Base-by-base conservation (phyloP, 179 eudicot genomes). In the Carnegiea gigantea region DNA sequence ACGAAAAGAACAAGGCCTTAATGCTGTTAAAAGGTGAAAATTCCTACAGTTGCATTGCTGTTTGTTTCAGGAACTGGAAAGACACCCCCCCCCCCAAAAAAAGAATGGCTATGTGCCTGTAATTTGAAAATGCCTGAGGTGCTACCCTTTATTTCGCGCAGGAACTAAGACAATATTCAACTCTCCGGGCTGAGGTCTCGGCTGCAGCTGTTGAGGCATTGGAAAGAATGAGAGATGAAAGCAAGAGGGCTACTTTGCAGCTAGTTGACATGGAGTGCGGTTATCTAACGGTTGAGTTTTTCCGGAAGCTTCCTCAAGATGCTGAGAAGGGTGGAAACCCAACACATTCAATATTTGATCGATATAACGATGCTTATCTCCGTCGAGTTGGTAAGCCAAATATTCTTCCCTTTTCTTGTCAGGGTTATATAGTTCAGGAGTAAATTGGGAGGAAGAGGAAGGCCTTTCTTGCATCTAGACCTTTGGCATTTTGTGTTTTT, bases 281-380 rank as follows among this genome's bases (percentile, higher is more conserved):
- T 83, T 94, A 94, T 77, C 79, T 94, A 77, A 92, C 98, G 7
- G 97, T 94, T 54, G 98, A 94, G 46, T 94, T 94, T 84, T 94
- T 94, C 81, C 85, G 98, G 76, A 94, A 94, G 91, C 98, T 94
- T 81, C 98, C 97, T 68, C 97, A 92, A 82, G 98, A 94, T 85
- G 89, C 89, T 51, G 98, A 94, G 89, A 94, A 94, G 92, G 98
- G 98, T 48, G 98, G 98, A 84, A 94, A 94, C 84, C 98, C 98
- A 59, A 90, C 97, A 74, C 97, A 91, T 85, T 92, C 98, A 11
- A 91, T 92, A 76, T 92, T 91, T 77, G 98, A 94, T 82, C 88
- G 98, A 86, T 94, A 94, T 74, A 91, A 92, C 73, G 98, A 94
- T 79, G 83, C 97, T 7, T 93, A 94, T 85, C 92, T 94, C 28